Percentiles rank a stretch among this genome's conserved stretches.
phyloP scores from a whole-genome alignment of 2,329 filamentous ascomycete genomes.

The Hymenoscyphus infarciens region DNA sequence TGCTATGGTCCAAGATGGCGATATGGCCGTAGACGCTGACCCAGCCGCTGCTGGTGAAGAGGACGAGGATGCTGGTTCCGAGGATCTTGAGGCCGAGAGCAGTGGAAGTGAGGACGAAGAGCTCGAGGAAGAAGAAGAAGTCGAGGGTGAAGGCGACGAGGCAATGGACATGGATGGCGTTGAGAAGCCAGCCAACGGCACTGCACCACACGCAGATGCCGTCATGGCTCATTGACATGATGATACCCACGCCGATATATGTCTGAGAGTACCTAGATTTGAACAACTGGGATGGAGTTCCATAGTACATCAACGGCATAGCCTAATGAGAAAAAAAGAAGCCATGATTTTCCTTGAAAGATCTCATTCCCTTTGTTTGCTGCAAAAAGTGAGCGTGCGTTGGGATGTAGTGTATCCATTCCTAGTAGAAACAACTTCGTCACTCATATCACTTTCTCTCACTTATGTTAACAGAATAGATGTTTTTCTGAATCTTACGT shows the following conservation, averaged over 20 bases:
- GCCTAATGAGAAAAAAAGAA: slow-evolving; percentile 1
- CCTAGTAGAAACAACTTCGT: too few species aligned
- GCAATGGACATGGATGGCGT: slow-evolving; percentile 50
- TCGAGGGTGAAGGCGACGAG: slow-evolving; percentile 53
- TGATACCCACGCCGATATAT: slow-evolving; percentile 19
- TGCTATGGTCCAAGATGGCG: slow-evolving; percentile 60
- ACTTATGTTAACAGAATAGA: too few species aligned
- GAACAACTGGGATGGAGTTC: not conserved
- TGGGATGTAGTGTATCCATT: too few species aligned
- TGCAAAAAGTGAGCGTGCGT: too few species aligned
- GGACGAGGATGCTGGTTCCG: slow-evolving; percentile 64
- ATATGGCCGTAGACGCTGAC: slow-evolving; percentile 66
- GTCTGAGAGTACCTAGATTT: not conserved
- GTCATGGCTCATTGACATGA: slow-evolving; percentile 34
- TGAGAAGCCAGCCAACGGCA: slow-evolving; percentile 30
- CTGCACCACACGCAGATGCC: slow-evolving; percentile 28
- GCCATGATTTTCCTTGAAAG: not conserved
- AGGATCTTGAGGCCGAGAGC: slow-evolving; percentile 61
- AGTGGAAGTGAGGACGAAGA: slow-evolving; percentile 54
- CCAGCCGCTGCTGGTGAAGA: slow-evolving; percentile 55
- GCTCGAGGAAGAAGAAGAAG: slow-evolving; percentile 63
- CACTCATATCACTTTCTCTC: too few species aligned
- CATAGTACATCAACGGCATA: not conserved
- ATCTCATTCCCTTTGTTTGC: not conserved
- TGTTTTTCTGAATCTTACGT: too few species aligned